These are phyloP conservation scores for Saprolegnia parasitica DNA, from an alignment of 352 stramenopile species.

Conservation along the genomic window DNA sequence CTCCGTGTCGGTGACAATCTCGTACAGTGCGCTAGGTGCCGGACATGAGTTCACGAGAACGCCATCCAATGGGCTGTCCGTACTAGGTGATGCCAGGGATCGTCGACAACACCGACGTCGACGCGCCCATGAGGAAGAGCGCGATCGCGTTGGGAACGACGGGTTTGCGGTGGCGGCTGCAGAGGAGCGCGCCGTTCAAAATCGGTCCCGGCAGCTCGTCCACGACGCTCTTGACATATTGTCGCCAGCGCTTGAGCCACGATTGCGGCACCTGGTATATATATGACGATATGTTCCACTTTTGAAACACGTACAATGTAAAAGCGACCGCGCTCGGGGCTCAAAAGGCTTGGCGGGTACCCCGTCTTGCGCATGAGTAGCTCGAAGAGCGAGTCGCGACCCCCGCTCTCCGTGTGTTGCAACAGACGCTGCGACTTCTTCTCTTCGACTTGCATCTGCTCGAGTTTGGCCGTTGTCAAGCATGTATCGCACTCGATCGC, in stretches of 20 bases:
- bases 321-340: conserved; percentile 44
- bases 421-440: conserved; percentile 61
- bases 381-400: conserved; percentile 56
- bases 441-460: conserved; percentile 48
- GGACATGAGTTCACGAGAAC: not conserved
- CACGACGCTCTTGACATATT: conserved; percentile 58
- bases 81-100: conserved; percentile 36
- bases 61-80: conserved; percentile 58
- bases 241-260: conserved; percentile 75
- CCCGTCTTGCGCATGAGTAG: conserved; percentile 72
- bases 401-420: conserved; percentile 43
- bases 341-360: conserved; percentile 76
- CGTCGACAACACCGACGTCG: conserved; percentile 66
- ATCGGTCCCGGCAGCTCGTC: conserved; percentile 64
- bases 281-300: conserved; percentile 47
- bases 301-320: conserved; percentile 44
- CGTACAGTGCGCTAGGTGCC: conserved; percentile 50
- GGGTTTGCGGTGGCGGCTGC: conserved; percentile 64
- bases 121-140: conserved; percentile 79
- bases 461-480: conserved; percentile 46
- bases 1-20: conserved; percentile 76
- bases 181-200: conserved; percentile 76
- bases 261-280: conserved; percentile 57
- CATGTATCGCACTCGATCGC: conserved; percentile 55
- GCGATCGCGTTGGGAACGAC: conserved; percentile 81